Evolutionary conservation across 2,329 filamentous ascomycete genomes (phyloP).

Genomic region (Paecilomyces formosus): DNA sequence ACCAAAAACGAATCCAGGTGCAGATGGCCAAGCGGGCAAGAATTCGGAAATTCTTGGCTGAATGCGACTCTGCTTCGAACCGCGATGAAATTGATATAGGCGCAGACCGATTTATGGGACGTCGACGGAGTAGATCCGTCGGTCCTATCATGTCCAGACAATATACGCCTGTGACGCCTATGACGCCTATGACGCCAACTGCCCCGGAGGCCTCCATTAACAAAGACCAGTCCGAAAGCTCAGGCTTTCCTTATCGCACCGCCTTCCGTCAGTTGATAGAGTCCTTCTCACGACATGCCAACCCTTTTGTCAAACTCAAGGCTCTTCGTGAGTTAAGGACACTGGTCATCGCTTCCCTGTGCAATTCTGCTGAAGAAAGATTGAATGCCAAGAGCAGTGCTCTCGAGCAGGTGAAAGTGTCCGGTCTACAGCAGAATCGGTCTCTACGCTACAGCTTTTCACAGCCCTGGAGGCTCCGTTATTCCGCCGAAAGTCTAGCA

Average conservation of each 20-base stretch:
- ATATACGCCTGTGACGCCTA: background rate
- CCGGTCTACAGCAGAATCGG: conserved; percentile 9
- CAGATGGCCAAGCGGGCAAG: conserved; percentile 33
- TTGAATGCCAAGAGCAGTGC: conserved; percentile 3
- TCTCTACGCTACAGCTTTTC: conserved; percentile 25
- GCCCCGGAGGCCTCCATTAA: conserved; percentile 10
- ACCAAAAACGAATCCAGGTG: conserved; percentile 39
- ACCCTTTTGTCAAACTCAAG: conserved; percentile 78
- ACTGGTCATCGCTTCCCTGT: conserved; percentile 69
- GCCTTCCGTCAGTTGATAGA: conserved; percentile 73
- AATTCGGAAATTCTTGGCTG: conserved; percentile 30
- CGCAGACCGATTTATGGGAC: conserved; percentile 5
- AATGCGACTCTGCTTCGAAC: conserved; percentile 24
- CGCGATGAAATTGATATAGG: conserved; percentile 15
- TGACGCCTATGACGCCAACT: background rate
- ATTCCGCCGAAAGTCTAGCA: conserved; percentile 10
- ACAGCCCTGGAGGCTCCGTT: conserved; percentile 10
- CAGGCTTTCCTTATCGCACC: conserved; percentile 65
- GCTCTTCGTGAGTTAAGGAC: conserved; percentile 76
- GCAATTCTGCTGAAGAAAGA: conserved; percentile 42
- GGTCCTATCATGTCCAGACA: conserved; percentile 11
- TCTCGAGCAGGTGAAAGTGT: conserved; percentile 3
- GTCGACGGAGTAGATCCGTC: conserved; percentile 28
- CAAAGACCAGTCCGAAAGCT: conserved; percentile 29
- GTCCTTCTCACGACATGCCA: conserved; percentile 83